These are phyloP conservation scores for Williopsis jadinii DNA, from an alignment of 1,139 yeast species.

Conservation along the genomic window DNA sequence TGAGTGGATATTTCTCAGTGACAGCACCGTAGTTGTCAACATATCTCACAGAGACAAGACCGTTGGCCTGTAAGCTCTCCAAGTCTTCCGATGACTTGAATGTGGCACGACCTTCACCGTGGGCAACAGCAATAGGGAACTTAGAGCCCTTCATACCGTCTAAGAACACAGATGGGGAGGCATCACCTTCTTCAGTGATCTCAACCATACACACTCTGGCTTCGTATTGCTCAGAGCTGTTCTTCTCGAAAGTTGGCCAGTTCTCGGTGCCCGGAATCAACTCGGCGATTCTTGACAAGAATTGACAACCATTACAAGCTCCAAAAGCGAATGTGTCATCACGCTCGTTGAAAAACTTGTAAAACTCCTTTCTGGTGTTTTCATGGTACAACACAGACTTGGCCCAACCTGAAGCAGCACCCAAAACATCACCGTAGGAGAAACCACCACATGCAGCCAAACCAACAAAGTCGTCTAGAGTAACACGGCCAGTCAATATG, in stretches of 20 bases:
- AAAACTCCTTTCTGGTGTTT: conserved; percentile 68
- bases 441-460: conserved; percentile 99
- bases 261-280: conserved; percentile 91
- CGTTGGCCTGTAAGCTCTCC: conserved; percentile 41
- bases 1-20: conserved; percentile 81
- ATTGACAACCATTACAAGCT: conserved; percentile 99
- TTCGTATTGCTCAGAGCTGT: conserved; percentile 90
- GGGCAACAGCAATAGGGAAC: conserved; percentile 96
- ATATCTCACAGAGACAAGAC: conserved; percentile 61
- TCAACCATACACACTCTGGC: conserved; percentile 93
- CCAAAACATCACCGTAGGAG: conserved; percentile 97
- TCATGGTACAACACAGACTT: conserved; percentile 89
- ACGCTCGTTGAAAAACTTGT: conserved; percentile 76
- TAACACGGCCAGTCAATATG: conserved; percentile 62
- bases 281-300: conserved; percentile 78
- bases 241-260: conserved; percentile 97
- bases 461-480: conserved; percentile 82
- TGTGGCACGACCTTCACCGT: conserved; percentile 94
- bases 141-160: conserved; percentile 88
- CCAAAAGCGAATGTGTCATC: conserved; percentile 96
- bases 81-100: conserved; percentile 40
- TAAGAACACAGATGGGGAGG: conserved; percentile 64
- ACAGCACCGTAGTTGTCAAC: conserved; percentile 86
- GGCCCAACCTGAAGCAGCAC: conserved; percentile 99
- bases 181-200: conserved; percentile 46